Conservation (phyloP, 2,329 filamentous ascomycete species). For the Xylaria sp. region DNA sequence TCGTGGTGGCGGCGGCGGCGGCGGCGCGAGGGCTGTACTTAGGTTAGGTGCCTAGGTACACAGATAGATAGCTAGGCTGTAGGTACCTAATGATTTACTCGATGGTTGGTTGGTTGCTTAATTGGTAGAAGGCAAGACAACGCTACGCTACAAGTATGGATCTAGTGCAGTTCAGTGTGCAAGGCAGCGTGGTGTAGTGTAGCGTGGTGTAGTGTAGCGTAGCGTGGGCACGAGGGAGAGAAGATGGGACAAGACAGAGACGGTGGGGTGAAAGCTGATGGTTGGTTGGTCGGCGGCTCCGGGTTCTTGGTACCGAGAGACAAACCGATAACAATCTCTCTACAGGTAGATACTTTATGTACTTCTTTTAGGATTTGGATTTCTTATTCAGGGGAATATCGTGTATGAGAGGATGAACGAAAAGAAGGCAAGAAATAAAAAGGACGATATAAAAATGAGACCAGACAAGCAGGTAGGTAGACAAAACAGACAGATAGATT, state of each 20-base stretch:
- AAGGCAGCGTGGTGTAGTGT: no score
- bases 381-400: background rate
- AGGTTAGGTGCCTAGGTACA: background rate
- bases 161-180: no score
- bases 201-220: background rate
- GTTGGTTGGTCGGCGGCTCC: slow-evolving; percentile 9
- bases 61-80: background rate
- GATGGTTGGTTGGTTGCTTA: slow-evolving; percentile 6
- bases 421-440: background rate
- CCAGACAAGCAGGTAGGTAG: background rate
- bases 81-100: slow-evolving; percentile 21
- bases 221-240: slow-evolving; percentile 12
- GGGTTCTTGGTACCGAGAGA: slow-evolving; percentile 5
- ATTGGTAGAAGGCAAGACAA: slow-evolving; percentile 22
- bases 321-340: slow-evolving; percentile 12
- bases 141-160: background rate
- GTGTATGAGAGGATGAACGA: background rate
- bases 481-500: background rate
- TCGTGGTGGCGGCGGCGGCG: background rate
- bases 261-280: slow-evolving; percentile 8
- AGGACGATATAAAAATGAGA: background rate
- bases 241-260: slow-evolving; percentile 6
- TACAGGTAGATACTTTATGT: background rate
- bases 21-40: background rate
- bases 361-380: background rate